Evolutionary conservation across 805 yeast genomes (phyloP).

Genomic region (Wilhelminamyces savonicus): DNA sequence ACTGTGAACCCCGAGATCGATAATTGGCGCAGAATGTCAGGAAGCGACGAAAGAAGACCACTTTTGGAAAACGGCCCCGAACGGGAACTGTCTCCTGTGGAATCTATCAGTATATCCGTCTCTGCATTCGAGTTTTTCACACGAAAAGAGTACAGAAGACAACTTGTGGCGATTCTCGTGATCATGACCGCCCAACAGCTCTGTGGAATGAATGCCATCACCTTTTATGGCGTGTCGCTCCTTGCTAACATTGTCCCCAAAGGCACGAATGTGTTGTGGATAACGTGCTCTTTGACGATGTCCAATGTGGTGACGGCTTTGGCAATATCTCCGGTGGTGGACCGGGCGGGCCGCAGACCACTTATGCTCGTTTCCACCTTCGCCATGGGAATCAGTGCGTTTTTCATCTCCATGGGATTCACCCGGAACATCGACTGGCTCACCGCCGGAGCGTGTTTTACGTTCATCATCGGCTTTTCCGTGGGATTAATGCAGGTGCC

Average conservation of each 20-base stretch:
- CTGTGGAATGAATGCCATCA: slow-evolving; percentile 20
- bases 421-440: slow-evolving; percentile 5
- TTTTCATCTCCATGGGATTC: slow-evolving; percentile 21
- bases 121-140: slow-evolving; percentile 15
- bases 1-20: slow-evolving; percentile 28
- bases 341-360: slow-evolving; percentile 15
- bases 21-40: slow-evolving; percentile 28
- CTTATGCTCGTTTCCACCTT: slow-evolving; percentile 20
- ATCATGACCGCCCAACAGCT: slow-evolving; percentile 35
- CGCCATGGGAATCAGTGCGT: slow-evolving; percentile 16
- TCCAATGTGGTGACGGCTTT: slow-evolving; percentile 12
- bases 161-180: slow-evolving; percentile 23
- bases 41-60: slow-evolving; percentile 1
- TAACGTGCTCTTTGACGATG: slow-evolving; percentile 12
- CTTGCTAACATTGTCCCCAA: slow-evolving; percentile 8
- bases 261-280: slow-evolving; percentile 8
- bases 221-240: slow-evolving; percentile 17
- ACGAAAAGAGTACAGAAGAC: slow-evolving; percentile 12
- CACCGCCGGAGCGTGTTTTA: slow-evolving; percentile 22
- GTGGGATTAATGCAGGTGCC: slow-evolving; percentile 34
- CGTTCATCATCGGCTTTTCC: slow-evolving; percentile 27
- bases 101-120: slow-evolving; percentile 2
- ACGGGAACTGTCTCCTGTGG: slow-evolving; percentile 3
- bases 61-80: slow-evolving; percentile 1
- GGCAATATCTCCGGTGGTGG: slow-evolving; percentile 11